These are phyloP conservation scores for Chenopodium quinoa DNA, from an alignment of 148 eudicot species.

Conservation along the genomic window DNA sequence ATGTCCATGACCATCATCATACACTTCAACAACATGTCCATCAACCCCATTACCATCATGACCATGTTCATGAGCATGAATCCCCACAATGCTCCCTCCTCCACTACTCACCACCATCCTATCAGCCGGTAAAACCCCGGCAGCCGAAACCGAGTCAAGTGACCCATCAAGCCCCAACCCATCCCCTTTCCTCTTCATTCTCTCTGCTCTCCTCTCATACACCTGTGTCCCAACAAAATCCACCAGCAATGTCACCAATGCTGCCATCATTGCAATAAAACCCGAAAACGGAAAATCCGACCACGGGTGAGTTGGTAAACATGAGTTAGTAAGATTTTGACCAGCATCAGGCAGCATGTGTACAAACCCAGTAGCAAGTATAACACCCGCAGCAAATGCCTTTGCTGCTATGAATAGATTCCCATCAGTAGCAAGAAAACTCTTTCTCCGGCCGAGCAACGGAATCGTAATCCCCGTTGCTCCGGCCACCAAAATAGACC, in stretches of 20 bases:
- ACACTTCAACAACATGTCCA: slow-evolving; percentile 36
- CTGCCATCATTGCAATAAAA: slow-evolving; percentile 82
- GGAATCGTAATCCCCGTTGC: slow-evolving; percentile 47
- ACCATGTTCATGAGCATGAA: slow-evolving; percentile 72
- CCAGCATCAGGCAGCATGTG: slow-evolving; percentile 92
- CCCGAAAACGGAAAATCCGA: slow-evolving; percentile 81
- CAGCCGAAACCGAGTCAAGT: slow-evolving; percentile 39
- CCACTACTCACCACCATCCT: slow-evolving; percentile 46
- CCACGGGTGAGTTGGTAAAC: slow-evolving; percentile 77
- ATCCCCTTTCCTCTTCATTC: slow-evolving; percentile 24
- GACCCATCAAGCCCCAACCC: slow-evolving; percentile 33
- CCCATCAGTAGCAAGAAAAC: slow-evolving; percentile 42
- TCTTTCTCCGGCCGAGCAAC: slow-evolving; percentile 34
- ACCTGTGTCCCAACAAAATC: slow-evolving; percentile 89
- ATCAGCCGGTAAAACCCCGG: slow-evolving; percentile 44
- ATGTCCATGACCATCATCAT: slow-evolving; percentile 39
- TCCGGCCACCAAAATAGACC: slow-evolving; percentile 42
- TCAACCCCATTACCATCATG: slow-evolving; percentile 32
- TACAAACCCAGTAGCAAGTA: slow-evolving; percentile 72
- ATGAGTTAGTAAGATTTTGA: slow-evolving; percentile 51
- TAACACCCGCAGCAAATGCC: slow-evolving; percentile 61
- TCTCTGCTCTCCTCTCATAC: slow-evolving; percentile 71
- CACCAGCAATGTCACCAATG: slow-evolving; percentile 60
- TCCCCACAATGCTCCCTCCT: slow-evolving; percentile 80
- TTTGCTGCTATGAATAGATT: slow-evolving; percentile 47